Evolutionary conservation across 352 stramenopile species (phyloP).

Genomic region (Globisporangium nunn): DNA sequence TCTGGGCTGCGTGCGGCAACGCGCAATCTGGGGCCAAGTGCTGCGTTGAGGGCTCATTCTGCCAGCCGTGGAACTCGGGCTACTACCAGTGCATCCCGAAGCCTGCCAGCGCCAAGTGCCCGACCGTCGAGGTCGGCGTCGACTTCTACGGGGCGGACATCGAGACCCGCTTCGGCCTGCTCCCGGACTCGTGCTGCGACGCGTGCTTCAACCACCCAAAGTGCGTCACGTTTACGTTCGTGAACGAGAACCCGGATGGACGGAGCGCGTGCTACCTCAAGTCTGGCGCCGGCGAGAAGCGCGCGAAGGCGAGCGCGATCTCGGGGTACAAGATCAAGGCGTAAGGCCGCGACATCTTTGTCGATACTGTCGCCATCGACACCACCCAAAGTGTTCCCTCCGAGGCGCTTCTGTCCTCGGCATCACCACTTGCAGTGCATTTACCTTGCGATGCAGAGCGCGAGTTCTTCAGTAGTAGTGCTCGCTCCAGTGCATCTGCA

Average conservation of each 20-base stretch:
- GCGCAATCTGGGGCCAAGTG: conserved; percentile 24
- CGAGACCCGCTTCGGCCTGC: conserved; percentile 26
- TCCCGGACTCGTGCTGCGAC: conserved; percentile 43
- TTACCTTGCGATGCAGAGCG: background rate
- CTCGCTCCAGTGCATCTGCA: too few species aligned
- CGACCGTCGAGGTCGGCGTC: conserved; percentile 23
- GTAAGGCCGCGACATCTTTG: background rate
- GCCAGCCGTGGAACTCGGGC: conserved; percentile 47
- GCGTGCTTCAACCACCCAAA: conserved; percentile 25
- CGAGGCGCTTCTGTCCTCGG: background rate
- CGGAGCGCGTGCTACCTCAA: conserved; percentile 56
- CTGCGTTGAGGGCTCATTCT: conserved; percentile 35
- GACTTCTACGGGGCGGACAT: conserved; percentile 50
- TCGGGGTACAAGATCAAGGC: conserved; percentile 34
- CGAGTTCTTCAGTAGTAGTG: too few species aligned
- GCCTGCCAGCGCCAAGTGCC: conserved; percentile 26
- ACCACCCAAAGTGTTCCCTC: background rate
- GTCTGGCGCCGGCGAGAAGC: conserved; percentile 19
- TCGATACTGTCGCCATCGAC: too few species aligned
- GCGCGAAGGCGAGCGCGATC: conserved; percentile 23
- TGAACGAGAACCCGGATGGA: conserved; percentile 50
- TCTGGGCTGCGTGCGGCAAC: conserved; percentile 30
- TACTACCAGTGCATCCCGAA: conserved; percentile 51
- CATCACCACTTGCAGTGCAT: background rate
- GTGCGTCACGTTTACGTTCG: conserved; percentile 46